phyloP scores from a whole-genome alignment of 108 stramenopile genomes.

The Schizochytrium sp. region DNA sequence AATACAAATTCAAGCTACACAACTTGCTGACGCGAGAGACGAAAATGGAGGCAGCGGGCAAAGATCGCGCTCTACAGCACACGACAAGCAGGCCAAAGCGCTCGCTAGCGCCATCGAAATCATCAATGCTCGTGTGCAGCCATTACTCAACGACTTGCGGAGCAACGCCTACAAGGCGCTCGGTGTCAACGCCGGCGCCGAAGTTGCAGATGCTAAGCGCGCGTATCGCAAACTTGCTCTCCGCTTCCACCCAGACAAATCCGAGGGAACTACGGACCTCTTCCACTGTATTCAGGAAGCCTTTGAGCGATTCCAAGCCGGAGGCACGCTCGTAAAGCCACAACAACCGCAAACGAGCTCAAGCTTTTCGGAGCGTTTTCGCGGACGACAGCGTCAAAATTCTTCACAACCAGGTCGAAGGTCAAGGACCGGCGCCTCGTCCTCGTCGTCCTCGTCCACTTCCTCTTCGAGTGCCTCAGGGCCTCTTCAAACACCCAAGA shows the following conservation, averaged over 20 bases:
- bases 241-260: conserved; percentile 83
- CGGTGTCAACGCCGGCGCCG: conserved; percentile 47
- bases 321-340: neutral
- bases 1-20: neutral
- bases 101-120: neutral
- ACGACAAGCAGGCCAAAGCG: neutral
- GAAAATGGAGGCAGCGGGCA: neutral
- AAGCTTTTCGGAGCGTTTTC: neutral
- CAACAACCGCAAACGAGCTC: neutral
- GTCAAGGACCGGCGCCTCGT: neutral
- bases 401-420: neutral
- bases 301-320: neutral
- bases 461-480: neutral
- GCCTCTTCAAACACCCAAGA: neutral
- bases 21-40: neutral
- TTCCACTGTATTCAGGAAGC: neutral
- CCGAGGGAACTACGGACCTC: conserved; percentile 38
- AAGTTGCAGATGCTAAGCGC: conserved; percentile 70
- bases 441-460: neutral
- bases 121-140: neutral
- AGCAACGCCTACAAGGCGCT: conserved; percentile 58
- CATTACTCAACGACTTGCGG: neutral
- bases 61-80: neutral
- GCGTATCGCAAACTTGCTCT: conserved; percentile 77
- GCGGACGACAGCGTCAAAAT: neutral